These are phyloP conservation scores for Emergomyces pasteurianus DNA, from an alignment of 2,329 filamentous ascomycete species.

Conservation along the genomic window DNA sequence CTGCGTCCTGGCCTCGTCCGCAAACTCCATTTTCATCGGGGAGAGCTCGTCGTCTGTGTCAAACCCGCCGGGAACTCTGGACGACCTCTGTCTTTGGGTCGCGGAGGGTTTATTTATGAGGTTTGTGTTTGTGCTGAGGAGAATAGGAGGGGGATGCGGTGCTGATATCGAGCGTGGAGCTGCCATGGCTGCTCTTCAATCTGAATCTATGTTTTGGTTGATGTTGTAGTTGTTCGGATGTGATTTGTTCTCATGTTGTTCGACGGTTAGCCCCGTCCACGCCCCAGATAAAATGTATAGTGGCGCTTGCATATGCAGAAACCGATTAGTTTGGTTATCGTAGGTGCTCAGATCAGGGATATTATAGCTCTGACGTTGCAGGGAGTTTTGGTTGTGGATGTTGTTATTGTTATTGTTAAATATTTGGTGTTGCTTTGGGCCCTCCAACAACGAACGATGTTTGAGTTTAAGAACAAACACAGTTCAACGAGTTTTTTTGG, in stretches of 20 bases:
- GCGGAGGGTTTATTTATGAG: neutral
- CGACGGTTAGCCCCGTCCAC: neutral
- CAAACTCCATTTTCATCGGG: conserved; percentile 2
- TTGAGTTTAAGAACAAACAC: no score
- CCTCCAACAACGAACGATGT: no score
- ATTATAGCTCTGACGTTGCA: neutral
- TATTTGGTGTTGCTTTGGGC: no score
- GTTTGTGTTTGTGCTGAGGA: neutral
- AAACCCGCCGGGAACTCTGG: neutral
- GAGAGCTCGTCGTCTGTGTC: conserved; percentile 1
- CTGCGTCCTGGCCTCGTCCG: neutral
- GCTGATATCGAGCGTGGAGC: neutral
- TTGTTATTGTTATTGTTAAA: neutral
- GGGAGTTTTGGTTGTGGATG: neutral
- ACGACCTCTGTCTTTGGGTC: neutral
- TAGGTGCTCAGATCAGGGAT: neutral
- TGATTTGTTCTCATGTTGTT: neutral
- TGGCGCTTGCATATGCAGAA: neutral
- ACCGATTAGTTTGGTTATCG: neutral
- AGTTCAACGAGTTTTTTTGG: neutral
- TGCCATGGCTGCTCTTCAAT: neutral
- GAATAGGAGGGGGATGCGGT: neutral
- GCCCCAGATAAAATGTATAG: neutral
- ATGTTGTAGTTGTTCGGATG: neutral
- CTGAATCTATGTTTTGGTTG: neutral